These are phyloP conservation scores for Scytalidium lignicola DNA, from an alignment of 2,329 filamentous ascomycete species.

Conservation along the genomic window DNA sequence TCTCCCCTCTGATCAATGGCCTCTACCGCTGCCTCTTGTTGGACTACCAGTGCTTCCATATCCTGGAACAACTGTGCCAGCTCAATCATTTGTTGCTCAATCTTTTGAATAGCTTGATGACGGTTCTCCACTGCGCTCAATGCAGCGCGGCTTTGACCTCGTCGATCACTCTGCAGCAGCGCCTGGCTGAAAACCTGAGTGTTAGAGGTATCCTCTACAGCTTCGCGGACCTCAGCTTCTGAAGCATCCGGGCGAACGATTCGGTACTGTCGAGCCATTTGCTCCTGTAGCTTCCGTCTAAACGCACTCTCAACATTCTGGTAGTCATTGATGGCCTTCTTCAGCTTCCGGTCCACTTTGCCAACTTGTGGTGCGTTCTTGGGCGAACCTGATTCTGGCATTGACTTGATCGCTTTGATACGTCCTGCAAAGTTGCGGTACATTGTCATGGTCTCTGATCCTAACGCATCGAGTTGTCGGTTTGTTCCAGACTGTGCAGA, in stretches of 20 bases:
- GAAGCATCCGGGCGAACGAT: slow-evolving; percentile 81
- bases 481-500: slow-evolving; percentile 60
- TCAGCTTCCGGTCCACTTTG: slow-evolving; percentile 72
- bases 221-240: slow-evolving; percentile 71
- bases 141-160: slow-evolving; percentile 74
- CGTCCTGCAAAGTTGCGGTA: slow-evolving; percentile 77
- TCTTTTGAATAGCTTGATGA: slow-evolving; percentile 84
- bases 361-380: slow-evolving; percentile 78
- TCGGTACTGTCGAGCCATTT: slow-evolving; percentile 83
- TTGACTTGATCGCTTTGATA: slow-evolving; percentile 77
- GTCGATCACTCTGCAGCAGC: slow-evolving; percentile 73
- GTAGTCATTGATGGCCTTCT: slow-evolving; percentile 75
- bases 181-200: slow-evolving; percentile 86
- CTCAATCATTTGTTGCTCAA: slow-evolving; percentile 85
- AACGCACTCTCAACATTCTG: slow-evolving; percentile 76
- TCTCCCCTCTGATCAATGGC: slow-evolving; percentile 85
- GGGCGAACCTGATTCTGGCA: slow-evolving; percentile 66
- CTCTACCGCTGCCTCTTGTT: slow-evolving; percentile 76
- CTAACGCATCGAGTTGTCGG: slow-evolving; percentile 67
- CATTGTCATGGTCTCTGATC: slow-evolving; percentile 73
- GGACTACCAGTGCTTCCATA: slow-evolving; percentile 76
- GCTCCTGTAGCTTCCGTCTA: slow-evolving; percentile 72
- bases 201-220: slow-evolving; percentile 63
- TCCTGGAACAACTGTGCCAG: slow-evolving; percentile 85
- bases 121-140: slow-evolving; percentile 76